A percentile compares a stretch with the other conserved stretches of the same genome.
Conservation (phyloP, 148 eudicot genomes). For the Nepenthes gracilis region DNA sequence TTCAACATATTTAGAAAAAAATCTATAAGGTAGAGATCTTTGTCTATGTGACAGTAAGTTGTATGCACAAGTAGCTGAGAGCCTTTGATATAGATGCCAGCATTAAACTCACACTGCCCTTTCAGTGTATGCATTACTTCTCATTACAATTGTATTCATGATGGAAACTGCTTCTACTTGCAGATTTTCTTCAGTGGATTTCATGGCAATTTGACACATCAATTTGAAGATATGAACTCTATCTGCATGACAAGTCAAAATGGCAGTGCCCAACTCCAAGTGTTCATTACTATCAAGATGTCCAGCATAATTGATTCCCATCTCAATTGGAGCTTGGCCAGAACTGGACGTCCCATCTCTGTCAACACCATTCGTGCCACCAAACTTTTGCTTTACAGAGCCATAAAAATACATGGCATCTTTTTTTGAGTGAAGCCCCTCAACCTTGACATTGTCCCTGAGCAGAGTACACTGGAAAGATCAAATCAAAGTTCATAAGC, state of each 20-base stretch:
- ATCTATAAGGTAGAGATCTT: neutral
- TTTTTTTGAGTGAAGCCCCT: conserved; percentile 25
- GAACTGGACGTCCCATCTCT: conserved; percentile 13
- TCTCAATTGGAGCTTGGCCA: conserved; percentile 9
- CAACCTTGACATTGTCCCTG: conserved; percentile 78
- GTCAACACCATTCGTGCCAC: conserved; percentile 8
- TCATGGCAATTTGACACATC: conserved; percentile 27
- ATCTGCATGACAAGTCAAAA: conserved; percentile 17
- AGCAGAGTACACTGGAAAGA: conserved; percentile 73
- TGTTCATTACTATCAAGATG: conserved; percentile 1
- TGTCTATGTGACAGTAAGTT: no score
- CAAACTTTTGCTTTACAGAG: conserved; percentile 10
- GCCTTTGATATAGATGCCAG: neutral
- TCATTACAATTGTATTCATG: conserved; percentile 47
- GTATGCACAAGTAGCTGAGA: no score
- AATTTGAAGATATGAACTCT: conserved; percentile 34
- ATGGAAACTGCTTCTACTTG: conserved; percentile 46
- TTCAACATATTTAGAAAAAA: neutral
- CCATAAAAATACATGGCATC: conserved; percentile 13
- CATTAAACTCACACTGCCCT: conserved; percentile 57
- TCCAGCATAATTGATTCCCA: conserved; percentile 5
- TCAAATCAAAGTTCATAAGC: conserved; percentile 76
- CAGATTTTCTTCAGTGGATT: conserved; percentile 22
- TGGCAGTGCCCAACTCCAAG: conserved; percentile 6
- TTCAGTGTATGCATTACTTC: conserved; percentile 54